Base-by-base conservation (phyloP, 148 eudicot species). In the Chenopodium berlandieri region DNA sequence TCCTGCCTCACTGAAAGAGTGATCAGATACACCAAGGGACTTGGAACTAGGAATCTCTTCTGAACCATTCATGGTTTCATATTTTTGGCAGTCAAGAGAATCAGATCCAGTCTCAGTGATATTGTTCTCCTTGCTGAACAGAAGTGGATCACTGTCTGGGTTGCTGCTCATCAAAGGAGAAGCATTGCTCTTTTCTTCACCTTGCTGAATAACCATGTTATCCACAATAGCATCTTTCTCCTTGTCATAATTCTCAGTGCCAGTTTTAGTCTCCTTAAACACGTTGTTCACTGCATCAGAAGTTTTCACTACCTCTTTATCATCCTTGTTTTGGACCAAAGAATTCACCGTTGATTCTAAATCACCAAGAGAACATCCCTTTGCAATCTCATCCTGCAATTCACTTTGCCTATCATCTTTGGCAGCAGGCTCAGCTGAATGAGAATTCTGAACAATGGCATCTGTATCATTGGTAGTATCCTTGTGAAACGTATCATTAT, bases 131-230 rank as follows among this genome's bases (percentile, higher is more conserved):
- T 85, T 86, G 22, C 78, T 63, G 40, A 82, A 63, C 34, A 81
- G 78, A 83, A 82, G 78, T 46, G 82, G 78, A 27, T 89, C 87
- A 74, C 56, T 79, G 75, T 83, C 86, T 23, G 69, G 65, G 58
- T 81, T 82, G 85, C 50, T 84, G 23, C 32, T 67, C 76, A 83
- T 58, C 84, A 91, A 80, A 66, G 90, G 86, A 75, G 91, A 85
- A 73, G 56, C 65, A 83, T 76, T 85, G 75, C 50, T 87, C 69
- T 85, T 89, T 25, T 75, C 84, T 72, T 81, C 85, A 82, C 80
- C 77, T 20, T 73, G 75, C 73, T 82, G 84, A 52, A 65, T 30
- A 40, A 83, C 76, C 68, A 27, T 30, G 19, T 84, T 83, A 80
- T 89, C 86, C 27, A 17, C 82, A 62, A 37, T 78, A 70, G 68